Base-by-base conservation (phyloP, 2,329 filamentous ascomycete species). In the Scortechinia acanthostroma region DNA sequence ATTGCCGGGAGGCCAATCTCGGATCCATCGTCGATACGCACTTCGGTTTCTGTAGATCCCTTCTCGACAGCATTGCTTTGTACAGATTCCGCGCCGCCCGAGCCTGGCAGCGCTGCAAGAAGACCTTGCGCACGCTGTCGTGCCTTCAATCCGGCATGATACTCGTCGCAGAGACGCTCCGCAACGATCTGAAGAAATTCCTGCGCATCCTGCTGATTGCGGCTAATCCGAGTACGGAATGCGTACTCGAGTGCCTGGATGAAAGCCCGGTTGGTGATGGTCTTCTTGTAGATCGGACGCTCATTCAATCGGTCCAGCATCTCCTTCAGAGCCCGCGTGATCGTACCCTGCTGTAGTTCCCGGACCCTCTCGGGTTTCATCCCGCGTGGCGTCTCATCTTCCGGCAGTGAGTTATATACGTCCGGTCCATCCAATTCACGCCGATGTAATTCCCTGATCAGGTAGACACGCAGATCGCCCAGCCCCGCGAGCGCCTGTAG, bases 151-250 rank as follows among this genome's bases (percentile, higher is more conserved):
- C 89, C 90, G 3, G 90, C 90, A 58, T 94, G 83, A 56, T 96
- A 95, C 64, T 98, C 93, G 58, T 98, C 93, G 56, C 88, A 90
- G 46, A 98, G 70, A 44, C 91, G 77, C 67, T 98, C 91, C 2
- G 89, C 86, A 13, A 98, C 85, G 43, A 97, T 84, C 66, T 98
- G 93, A 46, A 98, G 66, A 51, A 98, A 96, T 62, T 98, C 93
- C 58, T 98, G 93, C 10, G 93, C 93, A 68, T 98, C 93, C 64
- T 98, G 93, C 64, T 98, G 93, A 58, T 93, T 89, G 45, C 91
- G 77, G 59, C 88, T 96, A 54, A 98, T 95, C 54, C 88, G 82
- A 56, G 94, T 91, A 46, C 81, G 80, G 58, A 96, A 98, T 1
- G 91, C 90, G 22, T 73, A 71, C 66, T 98, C 93, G 44, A 98